These are phyloP conservation scores for Colletotrichum somersetense DNA, from an alignment of 2,329 filamentous ascomycete genomes.

Conservation along the genomic window DNA sequence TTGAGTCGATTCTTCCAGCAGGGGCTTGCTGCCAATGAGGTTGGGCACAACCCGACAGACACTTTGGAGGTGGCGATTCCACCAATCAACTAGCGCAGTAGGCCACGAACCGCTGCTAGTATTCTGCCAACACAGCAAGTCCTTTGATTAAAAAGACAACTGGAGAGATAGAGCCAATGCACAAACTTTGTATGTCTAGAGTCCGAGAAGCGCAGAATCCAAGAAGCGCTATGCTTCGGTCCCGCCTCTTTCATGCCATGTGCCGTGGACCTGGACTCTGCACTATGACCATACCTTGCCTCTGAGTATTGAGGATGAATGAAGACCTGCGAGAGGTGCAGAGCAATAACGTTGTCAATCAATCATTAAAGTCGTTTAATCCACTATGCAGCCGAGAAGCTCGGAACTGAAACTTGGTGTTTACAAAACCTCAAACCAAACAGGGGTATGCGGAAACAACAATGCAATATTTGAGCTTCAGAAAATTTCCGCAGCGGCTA, in stretches of 20 bases:
- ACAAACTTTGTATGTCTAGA: background rate
- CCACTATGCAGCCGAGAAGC: too few species aligned
- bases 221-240: background rate
- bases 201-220: background rate
- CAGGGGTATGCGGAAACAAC: background rate
- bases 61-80: conserved; percentile 13
- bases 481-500: background rate
- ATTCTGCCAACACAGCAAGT: background rate
- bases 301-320: background rate
- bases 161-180: background rate
- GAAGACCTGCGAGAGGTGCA: background rate
- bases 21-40: conserved; percentile 11
- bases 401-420: background rate
- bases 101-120: background rate
- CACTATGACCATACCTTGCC: background rate
- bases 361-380: background rate
- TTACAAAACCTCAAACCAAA: background rate
- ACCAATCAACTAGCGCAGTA: conserved; percentile 4
- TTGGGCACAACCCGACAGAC: background rate
- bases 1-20: background rate
- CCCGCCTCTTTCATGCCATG: background rate
- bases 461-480: background rate
- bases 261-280: conserved; percentile 18
- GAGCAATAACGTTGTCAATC: background rate
- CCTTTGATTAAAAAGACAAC: background rate